Evolutionary conservation across 768 basidiomycete genomes (phyloP).

Genomic region (Amanita jacksonii): DNA sequence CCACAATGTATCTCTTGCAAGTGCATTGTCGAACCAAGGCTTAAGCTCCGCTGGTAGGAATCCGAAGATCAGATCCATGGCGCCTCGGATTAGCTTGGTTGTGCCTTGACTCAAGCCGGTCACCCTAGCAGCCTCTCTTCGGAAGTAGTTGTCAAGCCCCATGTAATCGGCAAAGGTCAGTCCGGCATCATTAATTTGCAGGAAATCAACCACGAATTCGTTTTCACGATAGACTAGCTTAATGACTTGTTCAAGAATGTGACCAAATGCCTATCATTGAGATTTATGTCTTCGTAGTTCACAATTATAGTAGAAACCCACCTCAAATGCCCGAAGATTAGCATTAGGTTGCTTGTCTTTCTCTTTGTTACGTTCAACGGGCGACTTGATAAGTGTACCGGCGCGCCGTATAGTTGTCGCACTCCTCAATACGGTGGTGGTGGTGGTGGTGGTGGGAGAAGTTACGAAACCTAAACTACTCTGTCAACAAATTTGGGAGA

Average conservation of each 20-base stretch:
- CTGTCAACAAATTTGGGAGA: background rate
- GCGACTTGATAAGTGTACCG: conserved; percentile 76
- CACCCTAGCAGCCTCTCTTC: conserved; percentile 77
- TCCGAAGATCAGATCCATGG: conserved; percentile 93
- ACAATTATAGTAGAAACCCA: conserved; percentile 15
- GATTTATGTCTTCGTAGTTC: too few relatives aligned
- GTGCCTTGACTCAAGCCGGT: conserved; percentile 60
- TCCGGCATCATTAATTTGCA: conserved; percentile 82
- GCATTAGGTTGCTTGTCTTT: conserved; percentile 50
- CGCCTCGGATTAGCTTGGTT: conserved; percentile 71
- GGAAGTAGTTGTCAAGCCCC: conserved; percentile 89
- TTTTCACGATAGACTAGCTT: conserved; percentile 75
- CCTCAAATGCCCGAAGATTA: conserved; percentile 64
- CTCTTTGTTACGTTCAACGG: conserved; percentile 56
- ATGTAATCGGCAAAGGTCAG: conserved; percentile 95
- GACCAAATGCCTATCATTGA: conserved; percentile 52
- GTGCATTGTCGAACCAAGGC: conserved; percentile 71
- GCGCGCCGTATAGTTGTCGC: conserved; percentile 66
- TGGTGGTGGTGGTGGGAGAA: conserved; percentile 27
- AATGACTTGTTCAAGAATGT: conserved; percentile 67
- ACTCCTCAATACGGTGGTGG: conserved; percentile 36
- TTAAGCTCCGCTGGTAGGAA: conserved; percentile 81
- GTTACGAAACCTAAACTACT: conserved; percentile 43
- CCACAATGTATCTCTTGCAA: conserved; percentile 72
- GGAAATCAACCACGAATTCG: conserved; percentile 83